Evolutionary conservation across 169 alveolate genomes (phyloP).

Genomic region (Ophryocystis elektroscirrha): DNA sequence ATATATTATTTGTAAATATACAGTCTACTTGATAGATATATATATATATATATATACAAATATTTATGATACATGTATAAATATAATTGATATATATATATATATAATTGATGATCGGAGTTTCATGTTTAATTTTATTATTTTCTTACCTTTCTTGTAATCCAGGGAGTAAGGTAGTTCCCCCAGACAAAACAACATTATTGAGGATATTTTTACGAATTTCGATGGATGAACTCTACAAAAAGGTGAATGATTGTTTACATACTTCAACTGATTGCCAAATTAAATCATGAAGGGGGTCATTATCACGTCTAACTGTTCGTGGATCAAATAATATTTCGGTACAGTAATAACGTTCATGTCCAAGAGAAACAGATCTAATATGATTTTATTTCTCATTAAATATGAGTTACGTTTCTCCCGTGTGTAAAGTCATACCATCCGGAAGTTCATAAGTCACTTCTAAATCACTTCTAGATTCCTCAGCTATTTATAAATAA

Average conservation of each 20-base stretch:
- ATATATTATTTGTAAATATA: too few species aligned
- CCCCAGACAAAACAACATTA: constrained; percentile 26
- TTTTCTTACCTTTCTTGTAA: constrained; percentile 12
- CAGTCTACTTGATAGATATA: too few species aligned
- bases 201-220: constrained; percentile 25
- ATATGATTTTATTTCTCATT: not conserved
- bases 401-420: not conserved
- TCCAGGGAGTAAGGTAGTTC: constrained; percentile 24
- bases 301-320: constrained; percentile 25
- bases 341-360: constrained; percentile 35
- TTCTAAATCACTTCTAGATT: constrained; percentile 18
- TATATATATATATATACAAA: too few species aligned
- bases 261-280: constrained; percentile 24
- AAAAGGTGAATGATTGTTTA: not conserved
- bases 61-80: too few species aligned
- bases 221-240: constrained; percentile 27
- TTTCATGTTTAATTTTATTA: too few species aligned
- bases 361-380: constrained; percentile 25
- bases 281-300: constrained; percentile 25
- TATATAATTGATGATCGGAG: too few species aligned
- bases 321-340: constrained; percentile 40
- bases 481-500: constrained; percentile 10
- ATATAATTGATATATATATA: too few species aligned
- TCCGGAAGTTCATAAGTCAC: constrained; percentile 34
- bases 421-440: constrained; percentile 29